A percentile compares a stretch with the other conserved stretches of the same genome.
Conservation (phyloP, 176 grass and related monocot genomes). For the Guadua angustifolia region DNA sequence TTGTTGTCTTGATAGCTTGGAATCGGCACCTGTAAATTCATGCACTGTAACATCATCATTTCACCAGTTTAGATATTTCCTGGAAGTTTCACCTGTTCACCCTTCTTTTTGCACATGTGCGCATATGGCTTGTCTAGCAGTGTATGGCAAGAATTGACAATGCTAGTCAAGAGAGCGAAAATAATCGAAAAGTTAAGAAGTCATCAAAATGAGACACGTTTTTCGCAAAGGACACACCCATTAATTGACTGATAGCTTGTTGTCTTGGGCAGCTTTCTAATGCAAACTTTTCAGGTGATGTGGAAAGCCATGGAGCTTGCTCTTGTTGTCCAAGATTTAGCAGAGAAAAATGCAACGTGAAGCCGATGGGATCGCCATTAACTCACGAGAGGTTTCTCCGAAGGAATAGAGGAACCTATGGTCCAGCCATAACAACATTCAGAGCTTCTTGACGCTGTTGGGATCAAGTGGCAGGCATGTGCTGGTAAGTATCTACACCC, state of each 20-base stretch:
- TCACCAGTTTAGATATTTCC: not conserved
- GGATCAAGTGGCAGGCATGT: slow-evolving; percentile 50
- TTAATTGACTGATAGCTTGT: slow-evolving; percentile 2
- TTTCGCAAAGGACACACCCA: slow-evolving; percentile 10
- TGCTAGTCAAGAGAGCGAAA: not conserved
- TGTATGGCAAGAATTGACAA: not conserved
- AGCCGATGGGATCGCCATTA: slow-evolving; percentile 79
- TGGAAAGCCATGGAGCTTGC: slow-evolving; percentile 88
- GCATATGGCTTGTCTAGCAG: slow-evolving; percentile 8
- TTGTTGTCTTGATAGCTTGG: not conserved
- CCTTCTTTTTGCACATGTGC: slow-evolving; percentile 14
- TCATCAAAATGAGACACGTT: slow-evolving; percentile 3
- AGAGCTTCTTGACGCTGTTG: slow-evolving; percentile 92
- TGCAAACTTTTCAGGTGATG: slow-evolving; percentile 69
- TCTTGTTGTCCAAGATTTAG: slow-evolving; percentile 78
- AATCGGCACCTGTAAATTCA: slow-evolving; percentile 8
- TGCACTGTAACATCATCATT: slow-evolving; percentile 7
- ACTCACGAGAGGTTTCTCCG: slow-evolving; percentile 85
- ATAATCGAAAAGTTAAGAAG: slow-evolving; percentile 26
- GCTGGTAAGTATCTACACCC: slow-evolving; percentile 12
- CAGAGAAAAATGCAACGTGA: slow-evolving; percentile 80
- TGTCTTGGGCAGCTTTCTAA: slow-evolving; percentile 30
- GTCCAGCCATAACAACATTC: slow-evolving; percentile 64
- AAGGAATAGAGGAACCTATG: slow-evolving; percentile 90
- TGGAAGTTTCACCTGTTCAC: not conserved